Conservation (phyloP, 2,329 filamentous ascomycete genomes). For the Pleoardoris graminearum region DNA sequence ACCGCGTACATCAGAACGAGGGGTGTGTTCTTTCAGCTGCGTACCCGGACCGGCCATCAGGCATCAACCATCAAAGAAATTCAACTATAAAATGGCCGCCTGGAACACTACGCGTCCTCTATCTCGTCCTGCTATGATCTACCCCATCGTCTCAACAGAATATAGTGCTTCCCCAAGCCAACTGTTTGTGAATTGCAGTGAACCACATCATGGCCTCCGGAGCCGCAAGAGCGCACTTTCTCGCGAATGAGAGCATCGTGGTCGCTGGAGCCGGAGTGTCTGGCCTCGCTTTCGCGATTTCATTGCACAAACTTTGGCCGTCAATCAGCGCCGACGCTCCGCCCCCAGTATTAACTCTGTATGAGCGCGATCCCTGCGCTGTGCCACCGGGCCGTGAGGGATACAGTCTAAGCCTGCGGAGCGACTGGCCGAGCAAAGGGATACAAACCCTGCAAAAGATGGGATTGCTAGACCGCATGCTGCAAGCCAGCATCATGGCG, state of each 20-base stretch:
- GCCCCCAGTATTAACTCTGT: slow-evolving; percentile 26
- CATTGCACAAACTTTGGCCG: slow-evolving; percentile 50
- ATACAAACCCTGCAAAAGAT: slow-evolving; percentile 47
- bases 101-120: no score
- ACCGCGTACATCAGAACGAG: no score
- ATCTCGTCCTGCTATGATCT: no score
- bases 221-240: slow-evolving; percentile 11
- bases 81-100: no score
- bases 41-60: no score
- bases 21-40: no score
- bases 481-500: slow-evolving; percentile 40
- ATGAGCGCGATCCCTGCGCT: slow-evolving; percentile 49
- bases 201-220: background rate
- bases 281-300: slow-evolving; percentile 49
- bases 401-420: slow-evolving; percentile 49
- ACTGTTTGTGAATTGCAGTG: no score
- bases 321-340: slow-evolving; percentile 22
- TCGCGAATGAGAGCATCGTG: slow-evolving; percentile 50
- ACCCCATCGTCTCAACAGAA: no score
- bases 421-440: slow-evolving; percentile 41
- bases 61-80: no score
- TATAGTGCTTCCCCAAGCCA: no score
- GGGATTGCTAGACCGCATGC: slow-evolving; percentile 43
- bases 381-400: slow-evolving; percentile 38
- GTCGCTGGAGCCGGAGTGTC: slow-evolving; percentile 52